A percentile compares a stretch with the other conserved stretches of the same genome.
Conservation (phyloP, 805 yeast genomes). For the baker's yeast (Saccharomyces cerevisiae) region DNA sequence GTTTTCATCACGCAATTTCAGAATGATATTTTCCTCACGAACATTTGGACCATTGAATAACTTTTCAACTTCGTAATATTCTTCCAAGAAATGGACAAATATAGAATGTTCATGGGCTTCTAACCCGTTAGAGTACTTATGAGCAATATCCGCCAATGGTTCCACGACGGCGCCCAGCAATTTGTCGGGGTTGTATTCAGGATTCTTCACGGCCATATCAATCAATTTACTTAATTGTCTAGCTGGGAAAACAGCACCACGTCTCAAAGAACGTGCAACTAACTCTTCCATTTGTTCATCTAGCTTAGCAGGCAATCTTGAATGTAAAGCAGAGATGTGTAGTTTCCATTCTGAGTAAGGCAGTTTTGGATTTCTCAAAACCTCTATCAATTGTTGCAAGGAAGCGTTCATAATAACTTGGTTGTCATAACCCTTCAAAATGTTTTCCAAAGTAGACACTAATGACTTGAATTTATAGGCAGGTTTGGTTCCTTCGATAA, state of each 20-base stretch:
- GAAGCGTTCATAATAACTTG: constrained; percentile 89
- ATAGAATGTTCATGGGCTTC: constrained; percentile 75
- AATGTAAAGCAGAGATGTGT: constrained; percentile 82
- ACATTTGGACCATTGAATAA: constrained; percentile 67
- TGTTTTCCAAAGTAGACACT: constrained; percentile 59
- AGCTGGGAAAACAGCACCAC: constrained; percentile 88
- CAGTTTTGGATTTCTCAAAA: constrained; percentile 68
- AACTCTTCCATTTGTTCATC: constrained; percentile 58
- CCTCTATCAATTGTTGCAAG: constrained; percentile 59
- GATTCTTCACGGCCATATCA: constrained; percentile 46
- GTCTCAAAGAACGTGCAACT: constrained; percentile 54
- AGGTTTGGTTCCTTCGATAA: constrained; percentile 74
- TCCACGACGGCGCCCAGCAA: constrained; percentile 52
- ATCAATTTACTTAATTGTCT: constrained; percentile 68
- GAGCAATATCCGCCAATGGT: constrained; percentile 67
- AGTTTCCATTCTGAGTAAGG: constrained; percentile 91
- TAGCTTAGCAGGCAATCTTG: constrained; percentile 74
- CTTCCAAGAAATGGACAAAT: constrained; percentile 58
- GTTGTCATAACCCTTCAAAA: constrained; percentile 86
- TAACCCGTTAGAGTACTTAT: constrained; percentile 64
- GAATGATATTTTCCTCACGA: constrained; percentile 83
- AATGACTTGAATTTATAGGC: constrained; percentile 60
- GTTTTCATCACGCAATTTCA: constrained; percentile 81
- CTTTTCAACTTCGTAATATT: constrained; percentile 70
- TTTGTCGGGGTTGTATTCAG: constrained; percentile 37